These are phyloP conservation scores for Gossypium turneri DNA, from an alignment of 345 rosid species.

Conservation along the genomic window DNA sequence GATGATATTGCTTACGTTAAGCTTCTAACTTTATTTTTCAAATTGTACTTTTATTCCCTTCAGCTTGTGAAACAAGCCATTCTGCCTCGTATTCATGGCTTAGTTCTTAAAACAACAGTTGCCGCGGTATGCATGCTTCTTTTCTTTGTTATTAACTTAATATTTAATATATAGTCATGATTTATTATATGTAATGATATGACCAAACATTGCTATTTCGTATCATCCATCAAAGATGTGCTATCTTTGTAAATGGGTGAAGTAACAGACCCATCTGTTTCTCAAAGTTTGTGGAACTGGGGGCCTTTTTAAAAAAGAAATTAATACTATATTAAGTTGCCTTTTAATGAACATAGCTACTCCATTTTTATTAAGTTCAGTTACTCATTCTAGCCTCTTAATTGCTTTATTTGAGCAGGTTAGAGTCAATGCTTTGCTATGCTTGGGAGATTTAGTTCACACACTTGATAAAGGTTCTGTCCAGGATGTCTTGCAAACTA, in stretches of 20 bases:
- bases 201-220: background rate
- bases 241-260: no score
- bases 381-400: conserved; percentile 9
- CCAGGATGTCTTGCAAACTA: conserved; percentile 74
- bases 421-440: conserved; percentile 87
- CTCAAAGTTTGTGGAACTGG: no score
- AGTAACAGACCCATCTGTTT: no score
- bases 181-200: background rate
- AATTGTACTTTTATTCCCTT: conserved; percentile 13
- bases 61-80: conserved; percentile 90
- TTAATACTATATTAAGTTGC: no score
- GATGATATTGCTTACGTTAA: background rate
- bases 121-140: conserved; percentile 68
- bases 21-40: conserved; percentile 8
- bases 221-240: no score
- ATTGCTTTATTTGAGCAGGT: conserved; percentile 47
- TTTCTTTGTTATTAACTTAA: background rate
- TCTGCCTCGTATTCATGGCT: conserved; percentile 92
- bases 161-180: background rate
- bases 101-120: conserved; percentile 94
- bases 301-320: no score
- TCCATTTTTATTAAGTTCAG: background rate
- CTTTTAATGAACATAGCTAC: no score
- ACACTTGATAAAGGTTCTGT: conserved; percentile 67
- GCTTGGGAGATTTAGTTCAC: conserved; percentile 73